Evolutionary conservation across 495 filamentous ascomycete species (phyloP).

Genomic region (Daldinia vernicosa): DNA sequence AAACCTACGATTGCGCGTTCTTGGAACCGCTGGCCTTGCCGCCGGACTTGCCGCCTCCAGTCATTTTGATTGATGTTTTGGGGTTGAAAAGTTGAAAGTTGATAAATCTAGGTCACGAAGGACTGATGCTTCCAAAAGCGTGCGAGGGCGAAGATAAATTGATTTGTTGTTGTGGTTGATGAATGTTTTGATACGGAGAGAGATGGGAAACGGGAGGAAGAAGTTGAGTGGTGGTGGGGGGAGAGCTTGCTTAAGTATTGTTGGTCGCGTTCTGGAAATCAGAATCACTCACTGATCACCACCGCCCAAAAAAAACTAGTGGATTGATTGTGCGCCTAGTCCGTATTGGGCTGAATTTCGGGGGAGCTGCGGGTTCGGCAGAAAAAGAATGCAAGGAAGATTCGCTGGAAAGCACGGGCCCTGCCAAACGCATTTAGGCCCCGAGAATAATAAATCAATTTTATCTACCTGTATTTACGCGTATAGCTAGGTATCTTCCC

Average conservation of each 20-base stretch:
- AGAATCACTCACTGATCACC: conserved; percentile 59
- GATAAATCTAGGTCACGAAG: conserved; percentile 38
- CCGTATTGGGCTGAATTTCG: conserved; percentile 47
- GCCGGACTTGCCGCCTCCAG: conserved; percentile 96
- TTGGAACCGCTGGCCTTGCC: conserved; percentile 98
- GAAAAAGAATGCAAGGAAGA: conserved; percentile 38
- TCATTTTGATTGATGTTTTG: conserved; percentile 81
- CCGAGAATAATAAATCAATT: neutral
- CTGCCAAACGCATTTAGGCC: neutral
- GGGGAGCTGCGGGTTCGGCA: conserved; percentile 32
- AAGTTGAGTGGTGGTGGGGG: conserved; percentile 55
- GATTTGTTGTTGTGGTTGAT: conserved; percentile 21
- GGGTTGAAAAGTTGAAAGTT: conserved; percentile 34
- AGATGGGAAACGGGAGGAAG: conserved; percentile 51
- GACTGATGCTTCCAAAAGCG: conserved; percentile 36
- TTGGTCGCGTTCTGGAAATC: conserved; percentile 53
- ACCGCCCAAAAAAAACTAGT: conserved; percentile 54
- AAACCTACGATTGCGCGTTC: conserved; percentile 93
- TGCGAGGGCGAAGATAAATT: conserved; percentile 29
- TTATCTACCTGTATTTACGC: neutral
- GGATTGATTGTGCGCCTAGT: conserved; percentile 52
- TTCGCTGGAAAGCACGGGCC: conserved; percentile 1
- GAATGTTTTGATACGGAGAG: conserved; percentile 36
- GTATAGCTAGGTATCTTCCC: neutral
- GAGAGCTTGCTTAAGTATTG: conserved; percentile 63